These are phyloP conservation scores for Penicillium sp. DNA, from an alignment of 2,329 filamentous ascomycete genomes.

Conservation along the genomic window DNA sequence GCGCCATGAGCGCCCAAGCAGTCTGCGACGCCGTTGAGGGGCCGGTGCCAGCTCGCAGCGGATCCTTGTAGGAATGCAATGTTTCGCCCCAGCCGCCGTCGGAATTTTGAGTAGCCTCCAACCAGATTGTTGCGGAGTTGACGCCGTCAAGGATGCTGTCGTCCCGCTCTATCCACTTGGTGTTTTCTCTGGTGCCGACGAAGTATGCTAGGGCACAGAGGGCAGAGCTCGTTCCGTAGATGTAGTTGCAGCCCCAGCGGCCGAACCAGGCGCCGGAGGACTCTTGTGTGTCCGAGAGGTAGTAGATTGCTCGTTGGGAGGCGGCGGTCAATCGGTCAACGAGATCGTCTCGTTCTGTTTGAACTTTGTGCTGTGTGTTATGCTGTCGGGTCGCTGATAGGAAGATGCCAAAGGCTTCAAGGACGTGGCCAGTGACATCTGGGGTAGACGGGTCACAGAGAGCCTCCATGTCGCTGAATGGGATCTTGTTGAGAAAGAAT, in stretches of 20 bases:
- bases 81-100: conserved; percentile 37
- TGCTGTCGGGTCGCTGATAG: conserved; percentile 1
- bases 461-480: conserved; percentile 38
- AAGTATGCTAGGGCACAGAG: conserved; percentile 32
- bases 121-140: conserved; percentile 18
- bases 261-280: conserved; percentile 31
- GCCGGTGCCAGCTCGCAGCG: conserved; percentile 6
- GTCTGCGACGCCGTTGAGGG: conserved; percentile 31
- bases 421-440: conserved; percentile 35
- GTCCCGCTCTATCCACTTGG: neutral
- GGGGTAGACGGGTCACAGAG: conserved; percentile 35
- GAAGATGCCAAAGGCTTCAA: conserved; percentile 32
- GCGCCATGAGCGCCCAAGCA: neutral
- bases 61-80: conserved; percentile 21
- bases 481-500: conserved; percentile 34
- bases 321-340: neutral
- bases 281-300: conserved; percentile 26
- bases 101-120: conserved; percentile 26
- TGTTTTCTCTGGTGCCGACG: neutral
- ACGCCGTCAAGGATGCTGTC: too few relatives aligned
- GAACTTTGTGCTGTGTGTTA: neutral
- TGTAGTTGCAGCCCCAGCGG: conserved; percentile 37
- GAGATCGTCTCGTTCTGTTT: neutral
- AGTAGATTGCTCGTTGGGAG: conserved; percentile 22
- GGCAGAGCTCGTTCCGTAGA: conserved; percentile 34